phyloP scores from a whole-genome alignment of 768 basidiomycete species.

The Boletellus emodensis region DNA sequence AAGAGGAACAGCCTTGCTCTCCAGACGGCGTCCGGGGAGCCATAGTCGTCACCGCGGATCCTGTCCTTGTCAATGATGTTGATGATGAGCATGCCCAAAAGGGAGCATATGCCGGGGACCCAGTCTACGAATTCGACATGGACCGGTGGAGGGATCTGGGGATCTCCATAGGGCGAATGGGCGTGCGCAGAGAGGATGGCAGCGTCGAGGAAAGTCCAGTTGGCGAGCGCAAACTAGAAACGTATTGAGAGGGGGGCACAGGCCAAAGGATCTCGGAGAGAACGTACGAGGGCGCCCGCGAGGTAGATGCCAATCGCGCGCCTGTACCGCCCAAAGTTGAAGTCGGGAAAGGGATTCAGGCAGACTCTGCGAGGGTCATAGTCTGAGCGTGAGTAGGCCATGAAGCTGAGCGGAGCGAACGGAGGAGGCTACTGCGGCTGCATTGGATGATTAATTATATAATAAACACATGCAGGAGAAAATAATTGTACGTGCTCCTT shows the following conservation, averaged over 20 bases:
- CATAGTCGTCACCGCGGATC: constrained; percentile 75
- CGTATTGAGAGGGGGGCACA: neutral
- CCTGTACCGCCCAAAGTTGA: constrained; percentile 71
- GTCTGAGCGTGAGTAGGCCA: constrained; percentile 41
- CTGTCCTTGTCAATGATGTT: constrained; percentile 95
- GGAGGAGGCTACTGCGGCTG: neutral
- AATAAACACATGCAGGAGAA: constrained; percentile 8
- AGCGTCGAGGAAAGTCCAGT: constrained; percentile 95
- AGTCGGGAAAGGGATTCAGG: constrained; percentile 78
- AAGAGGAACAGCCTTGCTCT: constrained; percentile 87
- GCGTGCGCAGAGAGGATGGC: constrained; percentile 87
- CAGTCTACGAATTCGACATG: constrained; percentile 94
- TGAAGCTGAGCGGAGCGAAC: neutral
- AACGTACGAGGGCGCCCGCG: constrained; percentile 84
- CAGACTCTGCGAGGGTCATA: constrained; percentile 90
- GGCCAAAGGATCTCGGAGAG: neutral
- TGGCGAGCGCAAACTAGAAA: constrained; percentile 83
- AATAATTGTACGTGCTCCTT: neutral
- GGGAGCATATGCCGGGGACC: constrained; percentile 92
- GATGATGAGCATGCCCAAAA: constrained; percentile 88
- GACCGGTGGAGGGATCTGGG: constrained; percentile 63
- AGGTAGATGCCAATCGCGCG: constrained; percentile 85
- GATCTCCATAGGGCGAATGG: constrained; percentile 65
- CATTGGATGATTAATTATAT: constrained; percentile 10
- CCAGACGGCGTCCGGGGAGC: constrained; percentile 85